Evolutionary conservation across 176 grass and related monocot genomes (phyloP), one percentile per base, ranked within the genome.

Genomic region (Rhynchospora tenuis): DNA sequence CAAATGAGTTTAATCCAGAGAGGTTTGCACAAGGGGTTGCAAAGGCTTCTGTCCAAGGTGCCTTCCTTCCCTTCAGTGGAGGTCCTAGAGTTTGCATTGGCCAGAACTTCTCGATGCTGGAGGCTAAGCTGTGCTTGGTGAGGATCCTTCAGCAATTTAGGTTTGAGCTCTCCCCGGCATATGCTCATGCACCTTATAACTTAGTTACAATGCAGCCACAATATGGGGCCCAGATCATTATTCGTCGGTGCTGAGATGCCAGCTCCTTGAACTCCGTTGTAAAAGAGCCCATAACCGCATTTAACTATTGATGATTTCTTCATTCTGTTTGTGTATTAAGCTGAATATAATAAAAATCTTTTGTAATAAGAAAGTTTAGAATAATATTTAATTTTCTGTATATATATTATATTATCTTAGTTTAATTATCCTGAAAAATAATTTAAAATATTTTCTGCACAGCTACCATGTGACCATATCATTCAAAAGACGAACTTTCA

Each of bases 41-140:
- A 16, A 88, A 50, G 64, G 88, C 83, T 7, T 64, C 88, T 50
- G 67, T 61, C 2, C 44, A 79, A 28, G 38, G 42, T 5, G 79
- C 65, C 0, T 90, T 86, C 71, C 83, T 92, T 55, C 91, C 88
- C 0, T 92, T 92, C 55, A 67, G 86, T 2, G 81, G 75, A 78
- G 91, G 91, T 0, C 88, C 85, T 3, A 14, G 83, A 54, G 47
- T 88, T 4, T 90, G 91, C 47, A 26, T 90, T 3, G 91, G 79
- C 6, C 83, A 90, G 82, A 92, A 61, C 79, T 92, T 92, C 29
- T 48, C 86, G 2, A 17, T 90, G 26, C 15, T 92, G 4, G 86
- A 90, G 20, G 91, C 88, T 20, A 92, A 92, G 83, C 31, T 92
- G 78, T 88, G 71, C 50, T 19, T 92, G 27, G 79, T 64, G 55